phyloP scores from a whole-genome alignment of 495 filamentous ascomycete species.

The Bacidia rubella region DNA sequence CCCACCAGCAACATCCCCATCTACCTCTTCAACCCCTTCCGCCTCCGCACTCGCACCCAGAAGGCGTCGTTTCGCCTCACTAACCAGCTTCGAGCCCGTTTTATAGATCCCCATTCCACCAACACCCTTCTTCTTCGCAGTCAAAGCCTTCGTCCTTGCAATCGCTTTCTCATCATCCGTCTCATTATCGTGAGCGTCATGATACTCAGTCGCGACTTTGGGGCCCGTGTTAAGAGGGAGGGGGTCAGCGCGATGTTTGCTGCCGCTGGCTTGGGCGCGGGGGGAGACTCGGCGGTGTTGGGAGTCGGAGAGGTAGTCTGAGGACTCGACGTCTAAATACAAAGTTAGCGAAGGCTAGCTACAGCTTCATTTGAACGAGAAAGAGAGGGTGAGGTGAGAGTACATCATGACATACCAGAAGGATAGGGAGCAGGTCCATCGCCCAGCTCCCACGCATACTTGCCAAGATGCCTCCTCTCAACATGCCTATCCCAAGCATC shows the following conservation, averaged over 20 bases:
- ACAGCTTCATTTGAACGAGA: too few relatives aligned
- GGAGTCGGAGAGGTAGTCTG: slow-evolving; percentile 7
- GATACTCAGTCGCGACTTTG: background rate
- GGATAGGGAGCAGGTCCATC: slow-evolving; percentile 44
- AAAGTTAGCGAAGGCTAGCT: background rate
- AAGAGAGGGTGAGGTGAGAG: too few relatives aligned
- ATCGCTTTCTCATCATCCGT: background rate
- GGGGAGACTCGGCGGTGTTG: slow-evolving; percentile 1
- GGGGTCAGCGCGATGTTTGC: background rate
- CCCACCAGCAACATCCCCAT: background rate
- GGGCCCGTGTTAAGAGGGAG: slow-evolving; percentile 8
- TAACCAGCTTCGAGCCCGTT: background rate
- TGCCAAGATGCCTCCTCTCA: slow-evolving; percentile 41
- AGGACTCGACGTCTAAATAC: slow-evolving; percentile 9
- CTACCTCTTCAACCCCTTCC: background rate
- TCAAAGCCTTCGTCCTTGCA: slow-evolving; percentile 51
- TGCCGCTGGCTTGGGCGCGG: background rate
- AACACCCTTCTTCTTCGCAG: slow-evolving; percentile 90
- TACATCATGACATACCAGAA: slow-evolving; percentile 38
- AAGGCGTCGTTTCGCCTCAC: slow-evolving; percentile 72
- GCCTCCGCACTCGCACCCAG: slow-evolving; percentile 33
- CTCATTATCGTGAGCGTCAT: background rate
- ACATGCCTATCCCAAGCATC: slow-evolving; percentile 46
- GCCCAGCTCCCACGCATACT: slow-evolving; percentile 49
- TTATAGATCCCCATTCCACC: slow-evolving; percentile 72